Percentiles rank a stretch among this genome's conserved stretches.
Evolutionary conservation across 352 stramenopile genomes (phyloP).

Genomic region (Phytophthora parvispora): DNA sequence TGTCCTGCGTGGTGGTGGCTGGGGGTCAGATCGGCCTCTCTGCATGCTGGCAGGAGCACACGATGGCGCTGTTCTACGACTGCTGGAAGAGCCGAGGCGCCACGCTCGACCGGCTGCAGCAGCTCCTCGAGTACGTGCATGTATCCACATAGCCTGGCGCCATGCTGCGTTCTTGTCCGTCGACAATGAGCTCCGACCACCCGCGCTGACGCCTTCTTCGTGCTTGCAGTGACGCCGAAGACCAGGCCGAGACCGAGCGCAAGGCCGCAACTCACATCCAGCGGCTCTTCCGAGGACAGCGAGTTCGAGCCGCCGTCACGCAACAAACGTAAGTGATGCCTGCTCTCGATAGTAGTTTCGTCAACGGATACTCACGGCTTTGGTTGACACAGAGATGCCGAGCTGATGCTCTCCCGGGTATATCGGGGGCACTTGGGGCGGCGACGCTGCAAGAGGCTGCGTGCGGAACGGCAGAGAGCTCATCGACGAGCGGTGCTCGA

Average conservation of each 20-base stretch:
- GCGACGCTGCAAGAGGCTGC: slow-evolving; percentile 33
- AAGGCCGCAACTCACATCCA: slow-evolving; percentile 67
- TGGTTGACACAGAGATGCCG: slow-evolving; percentile 43
- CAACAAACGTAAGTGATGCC: slow-evolving; percentile 37
- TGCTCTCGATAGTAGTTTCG: not conserved
- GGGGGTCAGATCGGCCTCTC: not conserved
- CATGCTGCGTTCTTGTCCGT: not conserved
- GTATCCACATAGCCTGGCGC: not conserved
- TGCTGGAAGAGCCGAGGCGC: slow-evolving; percentile 61
- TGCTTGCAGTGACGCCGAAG: slow-evolving; percentile 60
- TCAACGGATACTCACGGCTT: not conserved
- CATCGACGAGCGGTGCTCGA: slow-evolving; percentile 48
- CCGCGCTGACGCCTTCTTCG: slow-evolving; percentile 1
- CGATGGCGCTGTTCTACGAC: slow-evolving; percentile 74
- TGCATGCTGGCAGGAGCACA: not conserved
- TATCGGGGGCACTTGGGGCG: slow-evolving; percentile 69
- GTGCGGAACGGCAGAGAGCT: slow-evolving; percentile 12
- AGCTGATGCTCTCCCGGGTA: slow-evolving; percentile 63
- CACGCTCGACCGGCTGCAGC: slow-evolving; percentile 60
- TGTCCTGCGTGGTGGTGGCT: not conserved
- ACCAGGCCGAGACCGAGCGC: slow-evolving; percentile 46
- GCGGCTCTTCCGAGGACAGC: slow-evolving; percentile 65
- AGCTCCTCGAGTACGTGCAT: slow-evolving; percentile 55
- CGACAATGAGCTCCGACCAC: slow-evolving; percentile 1
- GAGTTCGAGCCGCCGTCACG: slow-evolving; percentile 53